A percentile compares a stretch with the other conserved stretches of the same genome.
phyloP scores from a whole-genome alignment of 768 basidiomycete species.

The Trametes gibbosa region DNA sequence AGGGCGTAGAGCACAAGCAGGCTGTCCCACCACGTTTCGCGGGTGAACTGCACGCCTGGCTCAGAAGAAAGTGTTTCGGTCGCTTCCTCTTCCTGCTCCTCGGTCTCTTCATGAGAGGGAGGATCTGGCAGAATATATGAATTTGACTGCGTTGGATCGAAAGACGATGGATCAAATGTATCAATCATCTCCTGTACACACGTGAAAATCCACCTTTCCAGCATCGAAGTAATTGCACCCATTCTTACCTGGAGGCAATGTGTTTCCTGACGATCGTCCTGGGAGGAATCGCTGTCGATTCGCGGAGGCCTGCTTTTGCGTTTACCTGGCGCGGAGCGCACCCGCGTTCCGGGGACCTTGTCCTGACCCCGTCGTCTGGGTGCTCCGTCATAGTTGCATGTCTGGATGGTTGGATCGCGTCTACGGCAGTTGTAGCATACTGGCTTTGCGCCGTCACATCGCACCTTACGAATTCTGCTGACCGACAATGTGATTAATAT shows the following conservation, averaged over 20 bases:
- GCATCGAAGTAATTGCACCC: no score
- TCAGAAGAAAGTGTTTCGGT: constrained; percentile 30
- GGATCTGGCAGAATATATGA: not conserved
- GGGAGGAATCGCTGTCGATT: not conserved
- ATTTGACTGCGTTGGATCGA: not conserved
- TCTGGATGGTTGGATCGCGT: constrained; percentile 32
- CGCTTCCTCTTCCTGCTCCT: not conserved
- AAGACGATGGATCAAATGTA: not conserved
- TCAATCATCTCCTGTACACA: not conserved
- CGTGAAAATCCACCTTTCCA: not conserved
- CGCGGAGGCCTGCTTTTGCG: constrained; percentile 28
- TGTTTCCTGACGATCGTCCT: no score
- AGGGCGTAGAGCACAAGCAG: constrained; percentile 51
- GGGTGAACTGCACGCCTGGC: constrained; percentile 63
- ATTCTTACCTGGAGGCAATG: no score
- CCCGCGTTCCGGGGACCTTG: constrained; percentile 71
- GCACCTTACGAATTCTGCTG: constrained; percentile 75
- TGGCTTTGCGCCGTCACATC: constrained; percentile 79
- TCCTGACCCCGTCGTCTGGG: constrained; percentile 84
- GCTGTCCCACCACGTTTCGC: constrained; percentile 79
- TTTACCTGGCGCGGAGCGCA: constrained; percentile 49
- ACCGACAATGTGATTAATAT: constrained; percentile 18
- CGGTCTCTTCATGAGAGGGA: not conserved
- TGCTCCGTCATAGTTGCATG: constrained; percentile 63
- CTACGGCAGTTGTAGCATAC: constrained; percentile 70